Percentiles rank a stretch among this genome's conserved stretches.
Evolutionary conservation across 345 rosid species (phyloP).

Genomic region (Populus alba): DNA sequence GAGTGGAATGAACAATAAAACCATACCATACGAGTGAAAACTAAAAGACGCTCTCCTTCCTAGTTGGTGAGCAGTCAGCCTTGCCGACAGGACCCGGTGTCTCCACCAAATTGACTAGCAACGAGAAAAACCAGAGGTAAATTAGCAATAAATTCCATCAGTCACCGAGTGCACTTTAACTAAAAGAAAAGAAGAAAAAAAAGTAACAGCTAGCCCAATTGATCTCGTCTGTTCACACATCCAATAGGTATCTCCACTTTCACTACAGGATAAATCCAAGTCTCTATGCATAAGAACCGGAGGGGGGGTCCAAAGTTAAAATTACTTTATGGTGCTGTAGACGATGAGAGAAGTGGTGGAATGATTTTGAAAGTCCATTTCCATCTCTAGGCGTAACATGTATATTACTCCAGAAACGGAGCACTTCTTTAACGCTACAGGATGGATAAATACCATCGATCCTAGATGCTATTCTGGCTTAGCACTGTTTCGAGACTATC

Average conservation of each 20-base stretch:
- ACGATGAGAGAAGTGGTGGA: neutral
- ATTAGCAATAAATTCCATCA: constrained; percentile 12
- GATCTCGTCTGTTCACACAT: neutral
- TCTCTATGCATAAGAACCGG: neutral
- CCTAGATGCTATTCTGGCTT: neutral
- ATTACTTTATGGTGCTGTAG: neutral
- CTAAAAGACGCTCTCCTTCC: constrained; percentile 18
- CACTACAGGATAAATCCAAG: constrained; percentile 2
- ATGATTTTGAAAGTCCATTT: neutral
- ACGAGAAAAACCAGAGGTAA: constrained; percentile 9
- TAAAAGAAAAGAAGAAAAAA: neutral
- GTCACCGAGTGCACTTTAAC: constrained; percentile 3
- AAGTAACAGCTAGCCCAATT: no score
- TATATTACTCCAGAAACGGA: neutral
- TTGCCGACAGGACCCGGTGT: constrained; percentile 33
- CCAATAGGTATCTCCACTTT: neutral
- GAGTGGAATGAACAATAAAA: constrained; percentile 23
- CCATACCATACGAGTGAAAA: constrained; percentile 35
- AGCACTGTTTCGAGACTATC: neutral
- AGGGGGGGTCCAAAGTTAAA: constrained; percentile 4
- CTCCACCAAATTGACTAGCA: constrained; percentile 26
- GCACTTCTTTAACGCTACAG: neutral
- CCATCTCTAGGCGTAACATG: constrained; percentile 1
- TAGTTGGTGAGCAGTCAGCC: constrained; percentile 48
- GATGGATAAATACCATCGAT: neutral